Base-by-base conservation (phyloP, 768 basidiomycete species). In the Tulasnella calospora region DNA sequence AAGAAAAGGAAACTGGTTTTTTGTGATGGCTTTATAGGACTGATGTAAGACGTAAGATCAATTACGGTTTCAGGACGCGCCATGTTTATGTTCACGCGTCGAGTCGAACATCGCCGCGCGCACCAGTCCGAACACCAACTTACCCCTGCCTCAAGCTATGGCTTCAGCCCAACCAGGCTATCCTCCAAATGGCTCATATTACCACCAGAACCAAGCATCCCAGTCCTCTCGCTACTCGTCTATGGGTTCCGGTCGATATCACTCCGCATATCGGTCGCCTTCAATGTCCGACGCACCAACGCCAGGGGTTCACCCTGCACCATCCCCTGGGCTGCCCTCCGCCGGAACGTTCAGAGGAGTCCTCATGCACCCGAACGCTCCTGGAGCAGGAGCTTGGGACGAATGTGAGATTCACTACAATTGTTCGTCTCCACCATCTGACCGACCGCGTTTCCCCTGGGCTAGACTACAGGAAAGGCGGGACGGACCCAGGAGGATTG, bases 401-500 rank as follows among this genome's bases (percentile, higher is more conserved):
- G 67, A 76, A 61, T 76, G 75, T 76, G 75, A 76, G 75, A 3
- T 36, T 67, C 30, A 3, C 2, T 3, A 30, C 27, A 30, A 33
- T 33, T 33, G 27, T 30, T 67, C 9, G 33, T 5, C 12, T 67
- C 30, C n/a, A 33, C n/a, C 61, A 30, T 33, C 61, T 30, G 61
- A 67, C 61, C 6, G 61, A 67, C 33, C 33, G 61, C 61, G 27
- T 67, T 33, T 33, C 61, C 30, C 61, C 61, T 33, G 3, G n/a
- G 27, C 17, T 13, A 78, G 77, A 78, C 44, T 78, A 78, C 44
- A 36, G 36, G 40, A 70, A 71, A 51, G 77, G 77, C n/a, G 77
- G 77, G 30, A 78, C 67, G 33, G 77, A 78, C 35, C 77, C 77
- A 13, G 77, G 70, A 27, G 77, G 77, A 71, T 44, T 78, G 47